These are phyloP conservation scores for Aphanomyces invadans DNA, from an alignment of 352 stramenopile genomes.

Conservation along the genomic window DNA sequence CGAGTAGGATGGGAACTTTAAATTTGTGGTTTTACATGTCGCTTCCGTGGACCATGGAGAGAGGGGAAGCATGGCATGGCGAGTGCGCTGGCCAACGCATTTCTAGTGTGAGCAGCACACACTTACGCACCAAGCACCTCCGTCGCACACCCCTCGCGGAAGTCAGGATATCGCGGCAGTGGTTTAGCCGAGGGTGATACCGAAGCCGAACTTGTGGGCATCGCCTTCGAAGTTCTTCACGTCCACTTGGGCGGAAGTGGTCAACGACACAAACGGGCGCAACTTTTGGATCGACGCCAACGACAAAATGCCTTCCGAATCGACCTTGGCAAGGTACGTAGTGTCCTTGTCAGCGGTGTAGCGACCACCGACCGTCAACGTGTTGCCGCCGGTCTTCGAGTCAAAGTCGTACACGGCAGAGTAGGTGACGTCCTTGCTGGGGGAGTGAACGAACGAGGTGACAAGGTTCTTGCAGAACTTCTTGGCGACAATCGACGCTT, in stretches of 20 bases:
- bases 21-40: not conserved
- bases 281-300: constrained; percentile 82
- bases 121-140: not conserved
- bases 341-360: constrained; percentile 77
- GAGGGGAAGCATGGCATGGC: not conserved
- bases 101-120: not conserved
- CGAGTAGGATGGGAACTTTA: no score
- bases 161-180: no score
- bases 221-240: constrained; percentile 89
- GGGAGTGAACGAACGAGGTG: constrained; percentile 74
- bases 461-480: constrained; percentile 81
- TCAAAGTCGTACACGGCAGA: constrained; percentile 84
- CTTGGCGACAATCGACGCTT: constrained; percentile 71
- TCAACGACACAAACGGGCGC: constrained; percentile 71
- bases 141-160: not conserved
- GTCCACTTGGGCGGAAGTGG: constrained; percentile 80
- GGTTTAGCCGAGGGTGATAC: constrained; percentile 77
- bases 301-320: constrained; percentile 82
- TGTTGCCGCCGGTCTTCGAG: constrained; percentile 77
- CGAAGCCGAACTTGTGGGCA: constrained; percentile 86
- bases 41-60: not conserved
- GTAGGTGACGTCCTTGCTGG: constrained; percentile 79
- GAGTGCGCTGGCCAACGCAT: not conserved
- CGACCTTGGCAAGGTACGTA: constrained; percentile 79
- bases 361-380: constrained; percentile 68